Evolutionary conservation across 2,329 filamentous ascomycete species (phyloP).

Genomic region (Metarhizium album): DNA sequence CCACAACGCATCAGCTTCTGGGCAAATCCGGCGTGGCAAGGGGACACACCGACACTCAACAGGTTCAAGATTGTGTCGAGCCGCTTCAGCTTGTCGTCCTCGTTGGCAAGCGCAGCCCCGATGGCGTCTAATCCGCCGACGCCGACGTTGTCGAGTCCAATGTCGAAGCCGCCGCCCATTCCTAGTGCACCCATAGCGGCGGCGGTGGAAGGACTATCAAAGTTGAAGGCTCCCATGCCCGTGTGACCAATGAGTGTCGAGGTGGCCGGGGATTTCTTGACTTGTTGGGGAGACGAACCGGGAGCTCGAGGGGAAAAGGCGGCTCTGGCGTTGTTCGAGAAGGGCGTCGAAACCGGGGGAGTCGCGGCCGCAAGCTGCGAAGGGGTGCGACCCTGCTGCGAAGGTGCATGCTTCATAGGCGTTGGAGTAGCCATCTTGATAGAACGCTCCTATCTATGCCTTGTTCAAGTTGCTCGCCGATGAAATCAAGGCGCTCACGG

Average conservation of each 20-base stretch:
- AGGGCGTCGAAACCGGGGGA: constrained; percentile 57
- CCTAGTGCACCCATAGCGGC: constrained; percentile 48
- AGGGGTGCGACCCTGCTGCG: constrained; percentile 33
- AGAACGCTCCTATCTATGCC: neutral
- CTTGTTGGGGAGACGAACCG: constrained; percentile 51
- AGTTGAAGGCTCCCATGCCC: constrained; percentile 39
- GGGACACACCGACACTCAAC: constrained; percentile 31
- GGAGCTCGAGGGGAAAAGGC: constrained; percentile 49
- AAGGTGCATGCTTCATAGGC: constrained; percentile 34
- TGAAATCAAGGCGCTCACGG: neutral
- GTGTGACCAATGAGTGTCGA: constrained; percentile 37
- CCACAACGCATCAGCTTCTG: constrained; percentile 4
- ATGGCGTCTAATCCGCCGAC: constrained; percentile 35
- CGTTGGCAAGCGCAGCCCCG: constrained; percentile 28
- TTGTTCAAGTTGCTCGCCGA: neutral
- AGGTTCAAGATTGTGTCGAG: constrained; percentile 40
- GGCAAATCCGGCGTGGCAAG: neutral
- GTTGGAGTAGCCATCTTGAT: constrained; percentile 38
- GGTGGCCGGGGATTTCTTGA: constrained; percentile 52
- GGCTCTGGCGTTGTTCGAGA: constrained; percentile 46
- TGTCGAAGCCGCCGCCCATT: constrained; percentile 39
- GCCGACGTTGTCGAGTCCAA: constrained; percentile 40
- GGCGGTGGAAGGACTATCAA: constrained; percentile 54
- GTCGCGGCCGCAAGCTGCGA: constrained; percentile 47
- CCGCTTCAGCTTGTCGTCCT: constrained; percentile 45